Evolutionary conservation across 768 basidiomycete species (phyloP).

Genomic region (Cytidiella melzeri): DNA sequence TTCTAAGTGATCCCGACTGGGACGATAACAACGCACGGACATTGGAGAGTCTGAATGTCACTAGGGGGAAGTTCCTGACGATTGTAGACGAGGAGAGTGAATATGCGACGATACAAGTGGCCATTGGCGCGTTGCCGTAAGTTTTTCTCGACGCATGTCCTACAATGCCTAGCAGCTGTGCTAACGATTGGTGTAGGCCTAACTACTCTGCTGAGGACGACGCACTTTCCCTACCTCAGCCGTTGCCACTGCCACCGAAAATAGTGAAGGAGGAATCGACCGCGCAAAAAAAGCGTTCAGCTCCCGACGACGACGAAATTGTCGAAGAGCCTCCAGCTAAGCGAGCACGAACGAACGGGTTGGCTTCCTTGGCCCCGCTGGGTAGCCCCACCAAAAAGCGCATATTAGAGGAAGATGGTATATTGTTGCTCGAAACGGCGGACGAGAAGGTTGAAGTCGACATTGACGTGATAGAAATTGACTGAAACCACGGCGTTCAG

Average conservation of each 20-base stretch:
- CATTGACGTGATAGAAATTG: constrained; percentile 49
- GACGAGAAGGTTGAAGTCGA: constrained; percentile 46
- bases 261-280: constrained; percentile 25
- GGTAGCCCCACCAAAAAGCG: constrained; percentile 59
- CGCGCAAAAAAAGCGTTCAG: constrained; percentile 49
- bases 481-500: constrained; percentile 32
- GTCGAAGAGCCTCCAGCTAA: constrained; percentile 49
- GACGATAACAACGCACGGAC: constrained; percentile 83
- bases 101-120: constrained; percentile 65
- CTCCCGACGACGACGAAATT: constrained; percentile 38
- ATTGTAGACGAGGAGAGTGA: constrained; percentile 87
- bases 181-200: constrained; percentile 32
- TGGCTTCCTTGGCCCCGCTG: constrained; percentile 14
- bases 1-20: constrained; percentile 91
- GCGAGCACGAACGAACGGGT: constrained; percentile 35
- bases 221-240: constrained; percentile 58
- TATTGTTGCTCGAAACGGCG: constrained; percentile 57
- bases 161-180: background rate
- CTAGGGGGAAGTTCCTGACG: constrained; percentile 79
- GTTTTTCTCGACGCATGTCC: constrained; percentile 28
- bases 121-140: constrained; percentile 64
- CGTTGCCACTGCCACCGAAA: constrained; percentile 51
- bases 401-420: constrained; percentile 66
- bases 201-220: constrained; percentile 47
- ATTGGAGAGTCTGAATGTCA: constrained; percentile 74